Evolutionary conservation across 345 rosid species (phyloP), one percentile per base, ranked within the genome.

Genomic region (Bretschneidera sinensis): DNA sequence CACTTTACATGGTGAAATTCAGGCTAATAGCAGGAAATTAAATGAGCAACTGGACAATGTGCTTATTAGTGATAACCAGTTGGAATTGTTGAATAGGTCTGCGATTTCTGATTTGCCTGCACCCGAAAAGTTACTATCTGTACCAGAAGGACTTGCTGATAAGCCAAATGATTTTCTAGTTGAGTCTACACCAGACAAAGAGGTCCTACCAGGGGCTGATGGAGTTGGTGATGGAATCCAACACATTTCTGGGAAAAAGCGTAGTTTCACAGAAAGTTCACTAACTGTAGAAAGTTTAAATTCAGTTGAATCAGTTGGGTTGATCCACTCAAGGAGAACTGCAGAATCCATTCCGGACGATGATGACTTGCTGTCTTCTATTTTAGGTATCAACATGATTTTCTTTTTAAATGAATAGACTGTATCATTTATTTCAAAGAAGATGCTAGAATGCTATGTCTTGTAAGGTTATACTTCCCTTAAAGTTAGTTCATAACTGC

Each of bases 351-450:
- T 95, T 79, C 99, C 99, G 59, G 96, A 87, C 71, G 99, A 95
- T 60, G 91, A 95, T 63, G 99, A 94, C 68, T 65, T 95, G 71
- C 67, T 95, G 51, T 91, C 98, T 72, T 95, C 99, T 58, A 95
- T 95, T 74, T 70, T 95, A 83, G 98, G 99, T 95, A 90, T 51
- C 21, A 7, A 11, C 10, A 14, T 39, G 45, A 28, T 2, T 28
- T 3, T 28, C 10, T 39, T 39, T 39, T 39, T 5, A 39, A 39
- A 13, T 39, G 45, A 39, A 39, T 39, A 39, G 8, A 13, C 45
- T 18, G 9, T 2, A n/a, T 33, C 16, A 53, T 72, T 25, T 35
- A 11, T 23, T 53, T 53, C 19, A 24, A 43, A n/a, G 13, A 22
- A 21, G 33, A 28, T 61, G 17, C 10, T 49, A 61, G 56, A 51